Percentiles rank a stretch among this genome's conserved stretches.
Evolutionary conservation across 2,329 filamentous ascomycete genomes (phyloP).

Genomic region (Fonsecaea monophora): DNA sequence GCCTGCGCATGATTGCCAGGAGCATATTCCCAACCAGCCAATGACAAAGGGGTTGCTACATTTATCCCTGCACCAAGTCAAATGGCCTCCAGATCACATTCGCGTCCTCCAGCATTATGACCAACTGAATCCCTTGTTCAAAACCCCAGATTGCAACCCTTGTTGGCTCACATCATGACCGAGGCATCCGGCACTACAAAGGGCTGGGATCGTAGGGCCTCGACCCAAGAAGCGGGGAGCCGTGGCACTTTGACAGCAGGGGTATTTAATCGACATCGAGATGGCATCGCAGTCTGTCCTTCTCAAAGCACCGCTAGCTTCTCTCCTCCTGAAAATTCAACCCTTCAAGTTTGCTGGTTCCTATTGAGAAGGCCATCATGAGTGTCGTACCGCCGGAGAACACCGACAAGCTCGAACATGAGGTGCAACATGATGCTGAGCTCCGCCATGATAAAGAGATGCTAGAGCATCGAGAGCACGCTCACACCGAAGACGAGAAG

Average conservation of each 20-base stretch:
- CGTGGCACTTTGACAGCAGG: not conserved
- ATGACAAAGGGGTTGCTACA: not conserved
- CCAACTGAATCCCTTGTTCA: not conserved
- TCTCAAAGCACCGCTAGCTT: not conserved
- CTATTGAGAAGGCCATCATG: conserved; percentile 16
- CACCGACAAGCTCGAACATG: conserved; percentile 26
- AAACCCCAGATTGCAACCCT: conserved; percentile 1
- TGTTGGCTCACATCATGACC: conserved; percentile 3
- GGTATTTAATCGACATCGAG: conserved; percentile 7
- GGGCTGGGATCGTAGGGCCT: not conserved
- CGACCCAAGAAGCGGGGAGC: conserved; percentile 16
- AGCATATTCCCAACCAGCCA: not conserved
- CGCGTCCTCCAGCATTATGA: not conserved
- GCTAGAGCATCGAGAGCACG: conserved; percentile 24
- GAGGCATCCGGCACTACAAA: conserved; percentile 12
- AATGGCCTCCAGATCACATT: not conserved
- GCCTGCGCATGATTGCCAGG: not conserved
- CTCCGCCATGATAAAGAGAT: conserved; percentile 18
- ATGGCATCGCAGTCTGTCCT: not conserved
- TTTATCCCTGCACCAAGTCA: not conserved
- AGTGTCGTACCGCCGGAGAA: conserved; percentile 30
- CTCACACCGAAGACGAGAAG: conserved; percentile 8
- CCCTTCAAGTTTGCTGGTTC: not conserved
- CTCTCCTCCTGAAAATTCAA: not conserved
- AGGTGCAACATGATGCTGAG: conserved; percentile 26